These are phyloP conservation scores for Moniliella sp. DNA, from an alignment of 1,284 basidiomycete species.

Conservation along the genomic window DNA sequence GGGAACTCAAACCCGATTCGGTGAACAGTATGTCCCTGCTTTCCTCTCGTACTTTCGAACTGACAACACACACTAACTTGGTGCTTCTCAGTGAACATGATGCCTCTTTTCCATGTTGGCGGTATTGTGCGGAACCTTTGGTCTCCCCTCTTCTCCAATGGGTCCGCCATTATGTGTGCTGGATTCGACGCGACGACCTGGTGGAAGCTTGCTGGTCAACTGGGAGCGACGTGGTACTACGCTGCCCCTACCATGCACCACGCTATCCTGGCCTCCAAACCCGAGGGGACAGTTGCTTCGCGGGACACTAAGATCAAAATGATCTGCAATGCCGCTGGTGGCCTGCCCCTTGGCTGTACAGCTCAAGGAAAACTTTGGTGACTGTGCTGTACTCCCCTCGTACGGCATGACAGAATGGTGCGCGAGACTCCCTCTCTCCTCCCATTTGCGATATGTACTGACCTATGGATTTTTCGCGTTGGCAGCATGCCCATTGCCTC, in stretches of 20 bases:
- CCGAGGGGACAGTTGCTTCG: slow-evolving; percentile 22
- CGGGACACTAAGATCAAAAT: slow-evolving; percentile 24
- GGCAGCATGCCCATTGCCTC: slow-evolving; percentile 31
- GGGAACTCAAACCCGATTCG: slow-evolving; percentile 25
- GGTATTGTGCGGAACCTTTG: slow-evolving; percentile 32
- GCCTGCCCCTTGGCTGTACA: slow-evolving; percentile 29
- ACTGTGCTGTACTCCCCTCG: slow-evolving; percentile 27
- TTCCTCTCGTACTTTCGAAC: not conserved
- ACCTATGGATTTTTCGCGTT: not conserved
- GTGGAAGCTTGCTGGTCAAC: slow-evolving; percentile 28
- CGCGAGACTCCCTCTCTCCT: not conserved
- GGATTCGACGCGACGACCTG: slow-evolving; percentile 31
- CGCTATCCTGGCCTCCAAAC: slow-evolving; percentile 27
- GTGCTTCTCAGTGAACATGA: slow-evolving; percentile 26
- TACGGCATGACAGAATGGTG: slow-evolving; percentile 33
- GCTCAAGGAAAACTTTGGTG: slow-evolving; percentile 28
- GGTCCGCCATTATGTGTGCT: slow-evolving; percentile 30
- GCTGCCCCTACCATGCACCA: slow-evolving; percentile 34
- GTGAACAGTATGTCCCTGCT: slow-evolving; percentile 21
- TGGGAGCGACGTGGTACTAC: slow-evolving; percentile 31
- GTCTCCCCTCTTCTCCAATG: slow-evolving; percentile 29
- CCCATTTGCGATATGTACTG: not conserved
- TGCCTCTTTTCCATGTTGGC: slow-evolving; percentile 34
- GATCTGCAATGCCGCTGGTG: slow-evolving; percentile 33
- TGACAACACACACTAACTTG: slow-evolving; percentile 1